These are phyloP conservation scores for Xenosphaeropsis pyriputrescens DNA, from an alignment of 2,329 filamentous ascomycete species.

Conservation along the genomic window DNA sequence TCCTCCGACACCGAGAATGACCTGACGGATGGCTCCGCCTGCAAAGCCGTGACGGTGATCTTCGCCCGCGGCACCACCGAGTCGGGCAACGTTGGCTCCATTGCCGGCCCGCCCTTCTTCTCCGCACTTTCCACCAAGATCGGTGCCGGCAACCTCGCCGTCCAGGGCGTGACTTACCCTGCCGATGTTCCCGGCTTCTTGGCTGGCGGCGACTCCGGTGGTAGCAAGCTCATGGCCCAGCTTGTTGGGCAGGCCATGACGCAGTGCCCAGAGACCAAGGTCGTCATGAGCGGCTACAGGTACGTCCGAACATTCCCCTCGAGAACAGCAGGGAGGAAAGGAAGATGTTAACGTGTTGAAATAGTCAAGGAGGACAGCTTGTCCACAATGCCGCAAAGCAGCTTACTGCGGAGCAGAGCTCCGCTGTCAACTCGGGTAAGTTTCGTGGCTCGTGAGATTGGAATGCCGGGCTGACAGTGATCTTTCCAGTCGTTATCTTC, in stretches of 20 bases:
- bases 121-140: slow-evolving; percentile 25
- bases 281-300: slow-evolving; percentile 13
- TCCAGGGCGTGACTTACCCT: slow-evolving; percentile 39
- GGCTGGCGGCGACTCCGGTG: slow-evolving; percentile 26
- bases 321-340: too few species aligned
- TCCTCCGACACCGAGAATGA: slow-evolving; percentile 8
- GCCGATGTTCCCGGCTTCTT: slow-evolving; percentile 29
- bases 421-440: slow-evolving; percentile 9
- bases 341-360: background rate
- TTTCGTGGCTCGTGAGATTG: background rate
- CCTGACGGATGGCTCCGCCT: slow-evolving; percentile 15
- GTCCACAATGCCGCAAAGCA: slow-evolving; percentile 12
- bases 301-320: too few species aligned
- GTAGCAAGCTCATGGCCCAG: slow-evolving; percentile 24
- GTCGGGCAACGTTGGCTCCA: slow-evolving; percentile 31
- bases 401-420: slow-evolving; percentile 4
- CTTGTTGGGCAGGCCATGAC: slow-evolving; percentile 5
- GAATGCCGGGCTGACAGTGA: background rate
- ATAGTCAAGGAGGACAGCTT: slow-evolving; percentile 10
- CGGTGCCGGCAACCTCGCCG: slow-evolving; percentile 26
- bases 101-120: slow-evolving; percentile 35
- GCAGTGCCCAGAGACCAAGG: slow-evolving; percentile 9
- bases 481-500: slow-evolving; percentile 10
- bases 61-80: slow-evolving; percentile 42
- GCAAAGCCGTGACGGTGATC: slow-evolving; percentile 33